Evolutionary conservation across 1,284 basidiomycete genomes (phyloP).

Genomic region (Ceraceosorus bombacis): DNA sequence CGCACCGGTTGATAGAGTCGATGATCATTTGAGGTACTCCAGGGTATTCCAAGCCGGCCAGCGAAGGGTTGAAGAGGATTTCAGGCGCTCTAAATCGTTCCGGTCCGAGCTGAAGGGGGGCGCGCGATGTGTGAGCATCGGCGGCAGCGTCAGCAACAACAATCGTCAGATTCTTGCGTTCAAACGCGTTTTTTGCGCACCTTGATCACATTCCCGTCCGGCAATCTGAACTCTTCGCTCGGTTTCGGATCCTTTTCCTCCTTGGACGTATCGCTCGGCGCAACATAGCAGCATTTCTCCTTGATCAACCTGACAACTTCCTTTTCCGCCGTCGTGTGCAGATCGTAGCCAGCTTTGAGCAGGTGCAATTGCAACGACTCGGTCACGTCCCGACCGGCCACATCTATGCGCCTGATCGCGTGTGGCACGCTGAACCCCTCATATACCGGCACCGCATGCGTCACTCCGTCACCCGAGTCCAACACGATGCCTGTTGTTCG

Average conservation of each 20-base stretch:
- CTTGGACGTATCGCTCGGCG: constrained; percentile 70
- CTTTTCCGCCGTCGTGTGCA: constrained; percentile 92
- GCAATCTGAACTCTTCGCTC: constrained; percentile 80
- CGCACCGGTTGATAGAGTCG: constrained; percentile 54
- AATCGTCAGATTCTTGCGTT: no score
- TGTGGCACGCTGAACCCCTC: constrained; percentile 99
- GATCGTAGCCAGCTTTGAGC: constrained; percentile 85
- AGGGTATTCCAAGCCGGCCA: constrained; percentile 90
- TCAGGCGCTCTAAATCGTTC: constrained; percentile 97
- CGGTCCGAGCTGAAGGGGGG: constrained; percentile 64
- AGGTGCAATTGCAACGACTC: constrained; percentile 89
- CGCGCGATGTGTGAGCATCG: not conserved
- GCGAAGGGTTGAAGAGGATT: constrained; percentile 93
- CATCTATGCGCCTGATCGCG: constrained; percentile 86
- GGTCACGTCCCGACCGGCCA: constrained; percentile 90
- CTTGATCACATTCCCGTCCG: constrained; percentile 88
- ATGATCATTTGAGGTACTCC: constrained; percentile 82
- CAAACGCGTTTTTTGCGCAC: constrained; percentile 51
- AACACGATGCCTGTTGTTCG: constrained; percentile 96
- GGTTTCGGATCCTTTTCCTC: constrained; percentile 76
- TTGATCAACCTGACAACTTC: constrained; percentile 97
- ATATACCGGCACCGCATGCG: constrained; percentile 96
- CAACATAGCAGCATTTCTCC: constrained; percentile 94
- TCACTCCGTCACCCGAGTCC: constrained; percentile 97
- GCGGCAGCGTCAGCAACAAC: no score